Evolutionary conservation across 192 early-diverging fungal genomes (phyloP), one percentile per base, ranked within the genome.

Genomic region (Coemansia sp.): DNA sequence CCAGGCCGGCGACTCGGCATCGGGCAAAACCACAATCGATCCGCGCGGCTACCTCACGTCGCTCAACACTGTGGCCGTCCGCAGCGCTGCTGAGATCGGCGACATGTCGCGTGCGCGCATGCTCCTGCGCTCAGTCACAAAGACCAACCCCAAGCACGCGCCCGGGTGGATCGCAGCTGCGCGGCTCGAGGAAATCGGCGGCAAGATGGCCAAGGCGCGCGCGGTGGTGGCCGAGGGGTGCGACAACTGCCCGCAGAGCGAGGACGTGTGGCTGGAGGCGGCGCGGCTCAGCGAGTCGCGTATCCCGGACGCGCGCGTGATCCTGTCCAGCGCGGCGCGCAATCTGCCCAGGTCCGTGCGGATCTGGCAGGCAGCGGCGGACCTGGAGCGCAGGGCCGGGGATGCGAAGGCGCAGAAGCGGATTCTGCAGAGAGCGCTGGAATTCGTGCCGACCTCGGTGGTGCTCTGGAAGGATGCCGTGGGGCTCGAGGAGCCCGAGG

Each of bases 161-260:
- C 91, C 96, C 19, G 97, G 94, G 40, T 99, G 97, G 97, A 97
- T 98, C 63, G 95, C 96, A 1, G 94, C 94, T 7, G 97, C 97
- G 11, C 88, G 96, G 50, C 75, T 98, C 38, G 97, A 99, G 79
- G 96, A 99, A 72, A 84, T 90, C 7, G 95, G 94, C 1, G 86
- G 89, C 17, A 94, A 96, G 62, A 72, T 87, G 44, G 76, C 84
- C 2, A 83, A 88, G n/a, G 97, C 97, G 0, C 83, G 97, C 23
- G 85, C 85, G 34, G 79, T 94, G 7, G 96, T 98, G 52, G 84
- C 87, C 20, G 89, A 94, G 70, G 97, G 92, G 9, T 99, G 96
- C 80, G 88, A 92, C 57, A 89, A 94, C 74, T 99, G 97, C 63
- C 89, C 95, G 6, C 92, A 88, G 55, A 90, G 80, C 55, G 96